Base-by-base conservation (phyloP, 495 filamentous ascomycete species). In the Penicillium subrubescens region DNA sequence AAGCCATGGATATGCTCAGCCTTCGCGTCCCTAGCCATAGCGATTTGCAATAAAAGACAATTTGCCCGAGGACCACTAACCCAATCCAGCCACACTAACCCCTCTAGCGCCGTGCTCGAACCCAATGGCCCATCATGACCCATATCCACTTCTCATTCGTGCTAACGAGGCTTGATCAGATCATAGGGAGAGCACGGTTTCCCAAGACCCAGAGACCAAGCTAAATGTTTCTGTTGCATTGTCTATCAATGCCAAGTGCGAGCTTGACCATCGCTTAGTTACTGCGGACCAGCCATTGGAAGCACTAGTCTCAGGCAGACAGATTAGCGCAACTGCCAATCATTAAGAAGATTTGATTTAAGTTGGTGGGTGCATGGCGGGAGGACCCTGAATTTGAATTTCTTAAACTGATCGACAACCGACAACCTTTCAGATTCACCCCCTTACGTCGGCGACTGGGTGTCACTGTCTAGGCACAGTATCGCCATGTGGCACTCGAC, bases 401-500 rank as follows among this genome's bases (percentile, higher is more conserved):
- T 23, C 21, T 25, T 23, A 12, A 31, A 8, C 11, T 48, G 21
- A 29, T 52, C 25, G 25, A 17, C 43, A 7, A n/a, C 41, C 15
- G 25, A 27, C 25, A 4, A 4, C 25, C 8, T 15, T 48, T 48
- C 17, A 8, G 6, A 0, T 23, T 17, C 17, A 10, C 44, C 44
- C 44, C 44, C 21, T 21, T 48, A 48, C 44, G 21, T 12, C 44
- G 19, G 44, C 10, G 44, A 6, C n/a, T 44, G 14, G 14, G 44
- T 48, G 19, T 10, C 10, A 17, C 15, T 17, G 15, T 10, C 21
- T 17, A 10, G 31, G 41, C n/a, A n/a, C n/a, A n/a, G n/a, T 23
- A 35, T 64, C 52, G 64, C 67, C 59, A 68, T 68, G 67, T 59
- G 62, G 46, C 62, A 55, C 33, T 60, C 43, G 62, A 41, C 66